Conservation (phyloP, 768 basidiomycete species). For the Mrakia frigida region DNA sequence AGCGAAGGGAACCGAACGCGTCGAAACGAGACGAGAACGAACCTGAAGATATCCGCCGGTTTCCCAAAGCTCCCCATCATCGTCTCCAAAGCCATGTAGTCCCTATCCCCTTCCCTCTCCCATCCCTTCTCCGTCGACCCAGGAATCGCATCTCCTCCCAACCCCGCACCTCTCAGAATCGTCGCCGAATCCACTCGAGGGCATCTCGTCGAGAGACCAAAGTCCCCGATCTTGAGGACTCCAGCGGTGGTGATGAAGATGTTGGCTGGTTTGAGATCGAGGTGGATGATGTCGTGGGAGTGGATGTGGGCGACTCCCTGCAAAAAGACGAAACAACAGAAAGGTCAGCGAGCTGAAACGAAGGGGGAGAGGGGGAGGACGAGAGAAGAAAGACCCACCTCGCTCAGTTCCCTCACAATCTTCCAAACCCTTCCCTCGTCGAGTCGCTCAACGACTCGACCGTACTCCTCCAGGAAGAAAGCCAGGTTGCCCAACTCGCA, state of each 20-base stretch:
- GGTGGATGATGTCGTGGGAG: slow-evolving; percentile 77
- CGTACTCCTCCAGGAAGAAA: slow-evolving; percentile 86
- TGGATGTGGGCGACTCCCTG: slow-evolving; percentile 88
- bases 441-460: slow-evolving; percentile 63
- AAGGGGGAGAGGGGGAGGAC: neutral
- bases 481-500: slow-evolving; percentile 90
- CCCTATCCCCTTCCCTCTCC: slow-evolving; percentile 93
- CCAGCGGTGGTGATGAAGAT: slow-evolving; percentile 84
- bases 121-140: slow-evolving; percentile 49
- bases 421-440: slow-evolving; percentile 97
- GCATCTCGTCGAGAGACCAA: slow-evolving; percentile 96
- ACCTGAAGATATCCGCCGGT: slow-evolving; percentile 97
- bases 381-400: slow-evolving; percentile 44
- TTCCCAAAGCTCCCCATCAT: slow-evolving; percentile 84
- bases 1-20: slow-evolving; percentile 4
- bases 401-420: slow-evolving; percentile 80
- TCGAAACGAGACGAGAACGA: slow-evolving; percentile 40
- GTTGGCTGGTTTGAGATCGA: slow-evolving; percentile 96
- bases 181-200: slow-evolving; percentile 54
- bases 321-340: slow-evolving; percentile 19
- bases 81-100: slow-evolving; percentile 95
- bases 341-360: neutral
- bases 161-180: slow-evolving; percentile 31
- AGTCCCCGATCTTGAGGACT: slow-evolving; percentile 93
- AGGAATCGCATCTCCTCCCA: slow-evolving; percentile 25